Base-by-base conservation (phyloP, 257 asterid genomes). In the Lavandula angustifolia region DNA sequence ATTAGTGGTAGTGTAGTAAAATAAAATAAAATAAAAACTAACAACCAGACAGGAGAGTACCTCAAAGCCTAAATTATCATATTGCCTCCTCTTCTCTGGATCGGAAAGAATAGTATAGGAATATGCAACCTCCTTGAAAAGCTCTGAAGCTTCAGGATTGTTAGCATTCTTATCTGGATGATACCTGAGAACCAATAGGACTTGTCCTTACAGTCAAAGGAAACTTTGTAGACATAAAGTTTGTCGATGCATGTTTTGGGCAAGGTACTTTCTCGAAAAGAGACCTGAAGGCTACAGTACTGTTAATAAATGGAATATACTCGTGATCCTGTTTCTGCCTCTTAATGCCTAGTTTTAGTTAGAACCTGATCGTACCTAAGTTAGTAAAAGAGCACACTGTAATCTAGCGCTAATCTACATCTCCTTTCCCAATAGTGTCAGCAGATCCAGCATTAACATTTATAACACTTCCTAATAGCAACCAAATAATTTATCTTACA, bases 61-160 rank as follows among this genome's bases (percentile, higher is more conserved):
- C 97, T 92, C 97, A 82, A 94, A 94, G 66, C 99, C 99, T 34
- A 88, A 81, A 80, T 61, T 79, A 74, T 94, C 95, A 67, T 87
- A 94, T 55, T 90, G 97, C 81, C 99, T 86, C 75, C 90, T 86
- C 82, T 90, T 94, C 80, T 87, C 98, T 6, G 95, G 98, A 75
- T 94, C 99, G 0, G 99, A 88, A 70, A 94, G 77, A 77, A 94
- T 87, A 82, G 89, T 88, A 75, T 94, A 90, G 8, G 99, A 94
- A 82, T 90, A 94, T 64, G 99, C 99, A 72, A 94, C 99, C 82
- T 90, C 99, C 80, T 94, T 90, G 83, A 94, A 94, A 66, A 79
- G 94, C 66, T 90, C 99, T 38, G 99, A 86, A 54, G 99, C 99
- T 86, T 94, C 98, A 46, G 97, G 98, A 79, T 94, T 94, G 75